Conservation (phyloP, 345 rosid species). For the Hibiscus mutabilis region DNA sequence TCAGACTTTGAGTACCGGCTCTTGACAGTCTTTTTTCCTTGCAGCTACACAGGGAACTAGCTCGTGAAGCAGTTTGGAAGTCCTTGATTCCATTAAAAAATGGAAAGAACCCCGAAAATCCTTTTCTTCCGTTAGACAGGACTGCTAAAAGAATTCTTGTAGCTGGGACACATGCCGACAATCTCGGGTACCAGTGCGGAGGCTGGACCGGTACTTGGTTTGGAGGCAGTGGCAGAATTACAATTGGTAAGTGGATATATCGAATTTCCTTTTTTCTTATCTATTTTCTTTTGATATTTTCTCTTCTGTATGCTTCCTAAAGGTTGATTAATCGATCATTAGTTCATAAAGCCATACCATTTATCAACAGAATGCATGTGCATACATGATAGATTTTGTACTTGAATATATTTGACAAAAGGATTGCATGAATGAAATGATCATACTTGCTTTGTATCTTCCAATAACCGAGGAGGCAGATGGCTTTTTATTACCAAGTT, state of each 20-base stretch:
- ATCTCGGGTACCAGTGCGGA: constrained; percentile 93
- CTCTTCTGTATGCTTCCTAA: neutral
- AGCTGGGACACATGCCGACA: constrained; percentile 72
- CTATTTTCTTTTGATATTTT: neutral
- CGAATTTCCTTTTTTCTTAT: neutral
- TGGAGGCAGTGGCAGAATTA: constrained; percentile 70
- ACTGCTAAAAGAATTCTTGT: constrained; percentile 64
- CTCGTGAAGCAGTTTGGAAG: constrained; percentile 25
- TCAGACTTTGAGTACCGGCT: neutral
- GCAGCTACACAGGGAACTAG: constrained; percentile 75
- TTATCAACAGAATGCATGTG: neutral
- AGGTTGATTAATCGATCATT: neutral
- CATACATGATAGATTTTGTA: neutral
- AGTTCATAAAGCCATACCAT: neutral
- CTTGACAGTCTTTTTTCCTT: neutral
- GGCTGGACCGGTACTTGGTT: constrained; percentile 77
- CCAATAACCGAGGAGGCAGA: neutral
- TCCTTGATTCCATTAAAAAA: constrained; percentile 34
- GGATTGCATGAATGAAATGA: neutral
- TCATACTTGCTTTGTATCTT: neutral
- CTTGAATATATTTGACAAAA: neutral
- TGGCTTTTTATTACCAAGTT: neutral
- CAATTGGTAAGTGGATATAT: constrained; percentile 48
- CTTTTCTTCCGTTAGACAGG: constrained; percentile 65
- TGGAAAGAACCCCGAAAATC: constrained; percentile 49